Base-by-base conservation (phyloP, 2,329 filamentous ascomycete species). In the Pseudogymnoascus sp. region DNA sequence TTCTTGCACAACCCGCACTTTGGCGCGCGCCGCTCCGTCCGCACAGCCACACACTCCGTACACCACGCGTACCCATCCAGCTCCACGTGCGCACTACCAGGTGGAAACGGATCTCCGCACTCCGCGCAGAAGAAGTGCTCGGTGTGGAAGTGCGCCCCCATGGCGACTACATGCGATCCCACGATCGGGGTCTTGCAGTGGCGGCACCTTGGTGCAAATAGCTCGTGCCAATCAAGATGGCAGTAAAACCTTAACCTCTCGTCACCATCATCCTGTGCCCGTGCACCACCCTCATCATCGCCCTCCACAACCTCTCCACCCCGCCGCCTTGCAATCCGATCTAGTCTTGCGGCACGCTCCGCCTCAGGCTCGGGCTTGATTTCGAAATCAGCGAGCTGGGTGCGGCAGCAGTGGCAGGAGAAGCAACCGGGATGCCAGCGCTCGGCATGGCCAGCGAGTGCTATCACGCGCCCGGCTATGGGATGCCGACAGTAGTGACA, bases 51-150 rank as follows among this genome's bases (percentile, higher is more conserved):
- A 74, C 95, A 99, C 21, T 83, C 83, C 57, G 97, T 85, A 76
- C 95, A 99, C 93, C 95, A 99, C 4, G 95, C 95, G 75, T 96
- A 97, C 8, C 93, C 93, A 69, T 97, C 93, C 77, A 96, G 96
- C 74, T 99, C 95, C 63, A 99, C 87, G 71, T 88, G 86, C 54
- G 85, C 87, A 77, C 82, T 83, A 65, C 83, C 84, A 59, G 81
- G 80, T 68, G 82, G 91, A 73, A 99, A 99, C 0, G 95, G 93
- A 77, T 99, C 93, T 69, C 95, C 95, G 74, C 95, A 99, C 80
- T 99, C 92, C 45, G 95, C 95, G 73, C 95, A 99, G 83, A 99
- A 99, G 79, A 99, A 99, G 77, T 99, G 95, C 0, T 95, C 95
- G 62, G 90, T 90, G 75, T 99, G 95, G 90, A 91, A 99, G 77